A percentile compares a stretch with the other conserved stretches of the same genome.
Conservation (phyloP, 2,329 filamentous ascomycete genomes). For the Mariannaea sp. region DNA sequence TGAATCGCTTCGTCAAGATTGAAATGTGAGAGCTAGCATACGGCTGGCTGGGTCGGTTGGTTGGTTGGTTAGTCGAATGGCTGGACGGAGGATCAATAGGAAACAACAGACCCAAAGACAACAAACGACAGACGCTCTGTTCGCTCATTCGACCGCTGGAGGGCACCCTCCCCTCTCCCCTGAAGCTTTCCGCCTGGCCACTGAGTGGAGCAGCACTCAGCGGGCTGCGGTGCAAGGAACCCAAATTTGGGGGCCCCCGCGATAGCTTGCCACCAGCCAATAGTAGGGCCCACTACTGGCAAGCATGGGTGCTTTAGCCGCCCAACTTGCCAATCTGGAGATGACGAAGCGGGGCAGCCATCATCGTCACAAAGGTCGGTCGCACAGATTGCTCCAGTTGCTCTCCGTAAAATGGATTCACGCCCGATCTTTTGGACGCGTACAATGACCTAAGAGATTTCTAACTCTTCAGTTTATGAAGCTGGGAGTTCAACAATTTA, state of each 20-base stretch:
- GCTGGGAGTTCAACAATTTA: too few species aligned
- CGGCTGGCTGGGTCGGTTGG: conserved; percentile 12
- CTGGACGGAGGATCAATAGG: conserved; percentile 22
- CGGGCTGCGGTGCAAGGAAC: conserved; percentile 27
- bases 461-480: too few species aligned
- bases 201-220: conserved; percentile 25
- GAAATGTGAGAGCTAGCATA: conserved; percentile 2
- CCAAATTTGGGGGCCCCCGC: conserved; percentile 37
- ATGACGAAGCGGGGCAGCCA: conserved; percentile 21
- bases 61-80: conserved; percentile 2
- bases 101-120: conserved; percentile 16
- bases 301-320: conserved; percentile 31
- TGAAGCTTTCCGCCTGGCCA: conserved; percentile 29
- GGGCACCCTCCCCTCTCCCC: conserved; percentile 31
- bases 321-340: conserved; percentile 23
- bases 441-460: too few species aligned
- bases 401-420: too few species aligned
- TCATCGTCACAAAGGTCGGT: neutral
- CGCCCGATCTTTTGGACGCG: too few species aligned
- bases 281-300: neutral
- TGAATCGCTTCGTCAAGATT: neutral
- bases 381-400: too few species aligned
- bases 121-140: conserved; percentile 13
- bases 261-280: conserved; percentile 23
- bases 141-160: conserved; percentile 34